phyloP scores from a whole-genome alignment of 2,329 filamentous ascomycete genomes.

The Epichloe gansuensis region DNA sequence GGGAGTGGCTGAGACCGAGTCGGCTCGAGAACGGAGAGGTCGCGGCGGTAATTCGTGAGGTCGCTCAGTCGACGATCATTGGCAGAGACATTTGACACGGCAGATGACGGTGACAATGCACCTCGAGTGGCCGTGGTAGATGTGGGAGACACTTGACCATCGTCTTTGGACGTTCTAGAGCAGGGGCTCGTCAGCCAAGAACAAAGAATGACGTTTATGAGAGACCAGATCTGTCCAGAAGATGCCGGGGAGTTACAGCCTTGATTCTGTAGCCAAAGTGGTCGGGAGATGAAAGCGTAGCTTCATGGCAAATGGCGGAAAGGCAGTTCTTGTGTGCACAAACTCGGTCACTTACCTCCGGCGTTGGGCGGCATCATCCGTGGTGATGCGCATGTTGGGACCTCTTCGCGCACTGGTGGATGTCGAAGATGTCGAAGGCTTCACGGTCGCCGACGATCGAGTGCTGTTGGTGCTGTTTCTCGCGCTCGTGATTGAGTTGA shows the following conservation, averaged over 20 bases:
- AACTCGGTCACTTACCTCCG: conserved; percentile 20
- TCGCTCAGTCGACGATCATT: conserved; percentile 45
- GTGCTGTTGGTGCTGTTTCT: conserved; percentile 50
- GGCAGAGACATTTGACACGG: conserved; percentile 27
- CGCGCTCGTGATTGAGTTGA: conserved; percentile 29
- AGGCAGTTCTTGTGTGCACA: background rate
- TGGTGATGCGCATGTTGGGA: conserved; percentile 18
- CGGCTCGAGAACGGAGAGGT: conserved; percentile 55
- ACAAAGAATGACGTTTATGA: background rate
- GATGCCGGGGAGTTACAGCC: background rate
- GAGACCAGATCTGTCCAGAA: background rate
- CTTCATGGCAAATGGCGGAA: background rate
- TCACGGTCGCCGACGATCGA: conserved; percentile 53
- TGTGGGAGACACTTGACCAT: conserved; percentile 38
- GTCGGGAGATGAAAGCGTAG: background rate
- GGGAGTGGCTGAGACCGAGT: conserved; percentile 35
- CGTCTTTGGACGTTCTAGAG: conserved; percentile 18
- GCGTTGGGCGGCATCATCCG: conserved; percentile 31
- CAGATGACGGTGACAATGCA: conserved; percentile 33
- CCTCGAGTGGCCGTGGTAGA: conserved; percentile 30
- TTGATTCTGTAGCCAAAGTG: background rate
- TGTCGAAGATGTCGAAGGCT: conserved; percentile 27
- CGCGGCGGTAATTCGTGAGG: conserved; percentile 57
- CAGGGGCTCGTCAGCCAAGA: conserved; percentile 1
- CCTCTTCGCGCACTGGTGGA: conserved; percentile 14